Conservation (phyloP, 208 protist species). For the Trypanosoma cruzi region DNA sequence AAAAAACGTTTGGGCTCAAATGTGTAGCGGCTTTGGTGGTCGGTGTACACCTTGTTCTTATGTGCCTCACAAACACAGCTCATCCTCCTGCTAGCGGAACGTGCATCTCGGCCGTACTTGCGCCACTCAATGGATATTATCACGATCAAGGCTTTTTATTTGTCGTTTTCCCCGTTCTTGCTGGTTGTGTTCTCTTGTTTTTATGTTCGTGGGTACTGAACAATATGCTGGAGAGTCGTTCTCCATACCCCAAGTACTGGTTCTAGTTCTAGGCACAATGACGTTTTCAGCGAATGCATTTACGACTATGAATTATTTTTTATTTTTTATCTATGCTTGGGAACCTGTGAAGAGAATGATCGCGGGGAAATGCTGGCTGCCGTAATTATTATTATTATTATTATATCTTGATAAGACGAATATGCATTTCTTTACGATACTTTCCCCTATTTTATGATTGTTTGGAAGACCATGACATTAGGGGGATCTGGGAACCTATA, state of each 20-base stretch:
- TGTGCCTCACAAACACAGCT: constrained; percentile 67
- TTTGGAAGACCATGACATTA: too few relatives aligned
- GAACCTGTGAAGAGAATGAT: too few relatives aligned
- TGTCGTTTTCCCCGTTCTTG: constrained; percentile 49
- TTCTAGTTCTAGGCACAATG: constrained; percentile 22
- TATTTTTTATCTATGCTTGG: too few relatives aligned
- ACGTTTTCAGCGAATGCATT: background rate
- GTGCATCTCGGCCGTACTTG: constrained; percentile 49
- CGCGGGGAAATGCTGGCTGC: too few relatives aligned
- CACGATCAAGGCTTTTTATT: constrained; percentile 70
- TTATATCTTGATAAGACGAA: too few relatives aligned
- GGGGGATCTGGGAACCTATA: too few relatives aligned
- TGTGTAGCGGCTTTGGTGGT: constrained; percentile 62
- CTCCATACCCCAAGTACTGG: constrained; percentile 75
- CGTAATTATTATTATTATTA: too few relatives aligned
- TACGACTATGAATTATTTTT: background rate
- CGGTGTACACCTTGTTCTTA: constrained; percentile 50
- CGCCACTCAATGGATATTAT: constrained; percentile 52
- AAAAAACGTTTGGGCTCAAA: constrained; percentile 53
- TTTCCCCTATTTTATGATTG: too few relatives aligned
- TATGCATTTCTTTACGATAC: too few relatives aligned
- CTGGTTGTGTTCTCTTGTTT: constrained; percentile 41
- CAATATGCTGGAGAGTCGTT: constrained; percentile 50
- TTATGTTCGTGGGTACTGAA: constrained; percentile 59
- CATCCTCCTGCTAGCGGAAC: constrained; percentile 70